phyloP scores from a whole-genome alignment of 2,329 filamentous ascomycete genomes.

The Aspergillus sp. region DNA sequence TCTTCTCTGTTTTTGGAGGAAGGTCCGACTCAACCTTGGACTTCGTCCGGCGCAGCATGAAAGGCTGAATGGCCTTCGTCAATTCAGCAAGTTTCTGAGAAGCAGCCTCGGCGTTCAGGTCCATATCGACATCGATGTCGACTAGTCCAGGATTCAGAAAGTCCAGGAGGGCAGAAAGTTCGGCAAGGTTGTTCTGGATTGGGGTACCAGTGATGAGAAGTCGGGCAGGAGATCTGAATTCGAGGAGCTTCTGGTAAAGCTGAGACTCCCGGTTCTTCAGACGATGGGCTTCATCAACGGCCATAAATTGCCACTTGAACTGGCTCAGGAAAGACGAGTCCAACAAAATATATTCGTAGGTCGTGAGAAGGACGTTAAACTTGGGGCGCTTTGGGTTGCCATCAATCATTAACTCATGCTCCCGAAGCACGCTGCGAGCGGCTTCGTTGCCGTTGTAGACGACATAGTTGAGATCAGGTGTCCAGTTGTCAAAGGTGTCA shows the following conservation, averaged over 20 bases:
- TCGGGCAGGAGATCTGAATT: constrained; percentile 83
- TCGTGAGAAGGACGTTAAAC: constrained; percentile 96
- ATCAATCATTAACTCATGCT: constrained; percentile 84
- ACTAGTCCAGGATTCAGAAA: constrained; percentile 96
- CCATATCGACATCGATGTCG: constrained; percentile 85
- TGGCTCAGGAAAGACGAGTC: constrained; percentile 81
- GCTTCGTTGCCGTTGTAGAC: constrained; percentile 91
- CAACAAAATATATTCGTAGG: constrained; percentile 90
- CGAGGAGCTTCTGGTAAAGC: constrained; percentile 78
- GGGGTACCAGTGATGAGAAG: constrained; percentile 95
- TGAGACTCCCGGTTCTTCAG: constrained; percentile 96
- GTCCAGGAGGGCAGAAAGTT: constrained; percentile 88
- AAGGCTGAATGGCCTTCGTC: constrained; percentile 83
- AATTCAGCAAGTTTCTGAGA: constrained; percentile 84
- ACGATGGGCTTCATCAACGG: constrained; percentile 93
- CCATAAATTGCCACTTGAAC: constrained; percentile 97
- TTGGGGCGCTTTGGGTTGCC: constrained; percentile 85
- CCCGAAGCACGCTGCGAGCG: constrained; percentile 80
- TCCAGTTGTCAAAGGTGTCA: constrained; percentile 95
- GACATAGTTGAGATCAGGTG: constrained; percentile 93
- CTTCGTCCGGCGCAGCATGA: constrained; percentile 92
- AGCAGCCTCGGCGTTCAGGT: constrained; percentile 75
- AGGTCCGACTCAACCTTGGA: constrained; percentile 96
- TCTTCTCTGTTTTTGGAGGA: constrained; percentile 96
- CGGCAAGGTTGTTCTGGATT: constrained; percentile 93